These are phyloP conservation scores for Boletus pseudo-olivaceus DNA, from an alignment of 768 basidiomycete species.

Conservation along the genomic window DNA sequence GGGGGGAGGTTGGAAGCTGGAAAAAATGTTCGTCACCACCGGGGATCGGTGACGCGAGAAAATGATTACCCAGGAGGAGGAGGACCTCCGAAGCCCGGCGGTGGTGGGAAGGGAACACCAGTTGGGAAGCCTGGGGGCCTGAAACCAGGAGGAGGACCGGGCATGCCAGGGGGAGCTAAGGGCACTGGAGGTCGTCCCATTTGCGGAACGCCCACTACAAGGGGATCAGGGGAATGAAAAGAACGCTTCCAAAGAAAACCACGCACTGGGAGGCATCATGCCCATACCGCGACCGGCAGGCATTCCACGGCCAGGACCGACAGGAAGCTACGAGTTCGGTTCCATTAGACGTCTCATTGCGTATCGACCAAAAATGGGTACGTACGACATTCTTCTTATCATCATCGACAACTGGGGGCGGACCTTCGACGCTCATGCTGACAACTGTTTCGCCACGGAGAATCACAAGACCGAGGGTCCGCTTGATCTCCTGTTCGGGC, in stretches of 20 bases:
- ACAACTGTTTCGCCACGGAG: slow-evolving; percentile 96
- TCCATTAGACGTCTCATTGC: slow-evolving; percentile 16
- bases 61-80: slow-evolving; percentile 78
- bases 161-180: slow-evolving; percentile 70
- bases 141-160: slow-evolving; percentile 83
- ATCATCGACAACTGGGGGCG: slow-evolving; percentile 86
- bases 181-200: slow-evolving; percentile 67
- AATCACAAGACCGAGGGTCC: slow-evolving; percentile 94
- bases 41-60: neutral
- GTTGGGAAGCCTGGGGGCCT: slow-evolving; percentile 81
- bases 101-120: slow-evolving; percentile 76
- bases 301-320: slow-evolving; percentile 91
- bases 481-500: slow-evolving; percentile 90
- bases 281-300: slow-evolving; percentile 97
- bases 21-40: slow-evolving; percentile 4
- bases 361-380: slow-evolving; percentile 12
- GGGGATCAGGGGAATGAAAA: slow-evolving; percentile 12
- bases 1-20: slow-evolving; percentile 48
- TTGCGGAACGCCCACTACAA: slow-evolving; percentile 55
- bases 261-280: slow-evolving; percentile 84
- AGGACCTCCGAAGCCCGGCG: slow-evolving; percentile 76
- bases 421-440: slow-evolving; percentile 91
- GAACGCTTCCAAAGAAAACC: slow-evolving; percentile 11
- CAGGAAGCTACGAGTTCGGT: slow-evolving; percentile 55
- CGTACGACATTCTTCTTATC: slow-evolving; percentile 81